Conservation (phyloP, 768 basidiomycete genomes). For the Leccinum sublutescens region DNA sequence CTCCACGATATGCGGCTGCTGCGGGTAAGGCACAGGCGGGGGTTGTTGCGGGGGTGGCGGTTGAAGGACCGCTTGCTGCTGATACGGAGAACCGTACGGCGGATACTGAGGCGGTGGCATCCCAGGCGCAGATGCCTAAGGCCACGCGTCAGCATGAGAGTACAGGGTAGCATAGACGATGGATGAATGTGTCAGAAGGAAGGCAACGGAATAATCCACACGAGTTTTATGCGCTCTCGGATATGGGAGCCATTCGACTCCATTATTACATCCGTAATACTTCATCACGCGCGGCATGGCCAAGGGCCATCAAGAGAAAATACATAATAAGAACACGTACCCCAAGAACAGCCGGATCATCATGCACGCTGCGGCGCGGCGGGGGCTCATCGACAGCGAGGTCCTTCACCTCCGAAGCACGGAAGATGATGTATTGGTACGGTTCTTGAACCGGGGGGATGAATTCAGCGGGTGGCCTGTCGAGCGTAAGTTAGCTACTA, state of each 20-base stretch:
- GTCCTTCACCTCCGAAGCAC: constrained; percentile 87
- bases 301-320: neutral
- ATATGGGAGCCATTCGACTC: constrained; percentile 34
- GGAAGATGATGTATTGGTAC: constrained; percentile 89
- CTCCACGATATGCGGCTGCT: constrained; percentile 28
- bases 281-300: constrained; percentile 36
- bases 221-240: constrained; percentile 45
- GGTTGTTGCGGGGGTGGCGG: constrained; percentile 32
- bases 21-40: constrained; percentile 27
- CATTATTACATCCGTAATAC: constrained; percentile 43
- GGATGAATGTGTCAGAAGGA: constrained; percentile 47
- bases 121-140: constrained; percentile 50
- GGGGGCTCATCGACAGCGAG: constrained; percentile 75
- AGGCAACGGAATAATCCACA: constrained; percentile 62
- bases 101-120: constrained; percentile 31
- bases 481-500: constrained; percentile 26
- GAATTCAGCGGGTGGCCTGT: constrained; percentile 70
- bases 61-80: constrained; percentile 32
- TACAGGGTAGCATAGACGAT: neutral
- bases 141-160: constrained; percentile 12
- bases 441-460: constrained; percentile 82
- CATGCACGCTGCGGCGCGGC: constrained; percentile 63
- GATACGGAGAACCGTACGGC: constrained; percentile 32
- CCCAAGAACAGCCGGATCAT: constrained; percentile 83
- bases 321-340: constrained; percentile 44